Evolutionary conservation across 768 basidiomycete species (phyloP), one percentile per base, ranked within the genome.

Genomic region (Hygrophorus russula): DNA sequence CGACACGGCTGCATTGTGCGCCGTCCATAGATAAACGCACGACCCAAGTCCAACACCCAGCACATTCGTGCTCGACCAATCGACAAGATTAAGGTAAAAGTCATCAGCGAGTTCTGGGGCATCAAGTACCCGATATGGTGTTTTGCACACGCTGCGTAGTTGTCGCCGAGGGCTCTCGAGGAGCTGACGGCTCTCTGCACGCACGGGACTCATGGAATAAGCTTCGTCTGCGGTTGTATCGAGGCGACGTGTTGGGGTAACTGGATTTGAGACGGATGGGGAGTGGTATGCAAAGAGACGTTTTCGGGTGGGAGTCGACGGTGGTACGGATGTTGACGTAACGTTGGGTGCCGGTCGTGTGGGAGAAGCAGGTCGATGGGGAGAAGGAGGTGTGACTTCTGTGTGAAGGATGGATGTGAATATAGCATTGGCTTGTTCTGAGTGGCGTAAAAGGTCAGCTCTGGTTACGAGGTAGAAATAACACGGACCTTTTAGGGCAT

Each of bases 31-130:
- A 57, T 99, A 99, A 10, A 99, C 94, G 48, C 89, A 92, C 0
- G 81, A 69, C 2, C 83, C 88, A 5, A 99, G 71, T 2, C 93
- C 94, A 6, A 98, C 96, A 2, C 87, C 93, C 0, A 98, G 78
- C 0, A 97, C 81, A 56, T 98, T 98, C 4, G 88, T 93, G 42
- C 81, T 84, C 2, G 86, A 89, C 96, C 96, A 98, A 49, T 97
- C 93, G 17, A 98, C 92, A 9, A 98, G 73, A 56, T 98, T 98
- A 49, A 99, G 82, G 56, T 99, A 98, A 61, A 97, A 99, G 60
- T 99, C 94, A 58, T 98, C 94, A 20, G 91, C 90, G 10, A 99
- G 77, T 44, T 98, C 93, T 0, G 94, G 96, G 6, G 94, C 94
- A 57, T 99, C 94, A 28, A 98, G 74, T 1, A 97, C 94, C 46